A percentile compares a stretch with the other conserved stretches of the same genome.
Evolutionary conservation across 2,329 filamentous ascomycete species (phyloP).

Genomic region (Dothistroma pini): DNA sequence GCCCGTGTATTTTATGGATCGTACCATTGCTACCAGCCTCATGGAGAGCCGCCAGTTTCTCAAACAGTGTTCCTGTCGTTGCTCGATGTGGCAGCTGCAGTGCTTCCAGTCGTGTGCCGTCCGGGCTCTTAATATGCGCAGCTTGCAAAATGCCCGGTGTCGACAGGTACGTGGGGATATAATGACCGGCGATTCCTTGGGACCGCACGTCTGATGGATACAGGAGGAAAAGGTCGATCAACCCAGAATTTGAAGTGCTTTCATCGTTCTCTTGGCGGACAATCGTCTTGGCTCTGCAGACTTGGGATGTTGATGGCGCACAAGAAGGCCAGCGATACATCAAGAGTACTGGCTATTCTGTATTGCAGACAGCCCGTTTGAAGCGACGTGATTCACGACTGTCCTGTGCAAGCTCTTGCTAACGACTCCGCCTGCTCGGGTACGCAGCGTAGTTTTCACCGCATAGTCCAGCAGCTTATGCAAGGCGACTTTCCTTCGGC

Average conservation of each 20-base stretch:
- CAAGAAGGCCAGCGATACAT: not conserved
- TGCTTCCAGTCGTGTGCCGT: too few species aligned
- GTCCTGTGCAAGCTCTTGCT: not conserved
- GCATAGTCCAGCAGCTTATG: not conserved
- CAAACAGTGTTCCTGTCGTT: too few species aligned
- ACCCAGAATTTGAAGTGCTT: not conserved
- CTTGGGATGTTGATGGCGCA: not conserved
- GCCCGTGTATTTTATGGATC: too few species aligned
- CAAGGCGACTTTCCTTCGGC: not conserved
- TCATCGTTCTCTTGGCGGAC: not conserved
- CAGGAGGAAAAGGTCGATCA: not conserved
- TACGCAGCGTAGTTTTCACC: not conserved
- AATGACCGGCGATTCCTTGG: not conserved
- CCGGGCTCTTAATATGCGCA: too few species aligned
- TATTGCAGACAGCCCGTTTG: not conserved
- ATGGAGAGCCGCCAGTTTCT: too few species aligned
- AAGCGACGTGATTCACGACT: not conserved
- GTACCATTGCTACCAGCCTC: too few species aligned
- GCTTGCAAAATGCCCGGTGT: not conserved
- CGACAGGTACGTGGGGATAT: not conserved
- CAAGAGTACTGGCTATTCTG: not conserved
- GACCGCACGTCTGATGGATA: not conserved
- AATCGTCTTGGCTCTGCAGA: not conserved
- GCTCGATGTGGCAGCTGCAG: too few species aligned
- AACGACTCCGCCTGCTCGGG: not conserved